These are phyloP conservation scores for Paspalum notatum DNA, from an alignment of 176 grass and related monocot species.

Conservation along the genomic window DNA sequence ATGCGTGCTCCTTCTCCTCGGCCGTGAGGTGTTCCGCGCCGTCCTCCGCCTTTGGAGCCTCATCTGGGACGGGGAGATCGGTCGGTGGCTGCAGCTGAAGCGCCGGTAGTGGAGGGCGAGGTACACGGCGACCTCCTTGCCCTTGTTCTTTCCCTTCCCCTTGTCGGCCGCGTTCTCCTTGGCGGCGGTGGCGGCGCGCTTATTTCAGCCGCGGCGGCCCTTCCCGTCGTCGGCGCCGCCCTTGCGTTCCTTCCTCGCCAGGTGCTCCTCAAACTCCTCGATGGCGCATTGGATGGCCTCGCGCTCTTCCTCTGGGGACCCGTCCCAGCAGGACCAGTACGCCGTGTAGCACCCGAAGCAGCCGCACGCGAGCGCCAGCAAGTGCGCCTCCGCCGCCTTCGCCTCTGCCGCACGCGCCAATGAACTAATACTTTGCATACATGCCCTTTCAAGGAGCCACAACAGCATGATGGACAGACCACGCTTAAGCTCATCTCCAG, in stretches of 20 bases:
- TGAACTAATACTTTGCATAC: no score
- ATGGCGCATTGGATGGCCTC: slow-evolving; percentile 71
- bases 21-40: neutral
- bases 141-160: slow-evolving; percentile 19
- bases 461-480: no score
- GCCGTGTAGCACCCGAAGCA: slow-evolving; percentile 89
- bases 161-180: neutral
- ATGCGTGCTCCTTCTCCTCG: neutral
- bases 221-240: neutral
- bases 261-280: slow-evolving; percentile 85
- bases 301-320: slow-evolving; percentile 51
- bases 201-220: slow-evolving; percentile 33
- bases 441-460: no score
- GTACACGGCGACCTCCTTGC: slow-evolving; percentile 30
- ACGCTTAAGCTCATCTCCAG: no score
- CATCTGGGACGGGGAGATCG: neutral
- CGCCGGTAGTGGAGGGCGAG: neutral
- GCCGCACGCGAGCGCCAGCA: slow-evolving; percentile 60
- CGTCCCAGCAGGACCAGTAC: slow-evolving; percentile 82
- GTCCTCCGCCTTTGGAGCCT: neutral
- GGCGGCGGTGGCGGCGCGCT: neutral
- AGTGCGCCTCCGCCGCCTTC: slow-evolving; percentile 11
- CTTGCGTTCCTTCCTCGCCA: slow-evolving; percentile 38
- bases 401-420: neutral
- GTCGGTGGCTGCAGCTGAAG: neutral